A percentile compares a stretch with the other conserved stretches of the same genome.
Evolutionary conservation across 2,329 filamentous ascomycete species (phyloP).

Genomic region (Raffaelea deltoideospora): DNA sequence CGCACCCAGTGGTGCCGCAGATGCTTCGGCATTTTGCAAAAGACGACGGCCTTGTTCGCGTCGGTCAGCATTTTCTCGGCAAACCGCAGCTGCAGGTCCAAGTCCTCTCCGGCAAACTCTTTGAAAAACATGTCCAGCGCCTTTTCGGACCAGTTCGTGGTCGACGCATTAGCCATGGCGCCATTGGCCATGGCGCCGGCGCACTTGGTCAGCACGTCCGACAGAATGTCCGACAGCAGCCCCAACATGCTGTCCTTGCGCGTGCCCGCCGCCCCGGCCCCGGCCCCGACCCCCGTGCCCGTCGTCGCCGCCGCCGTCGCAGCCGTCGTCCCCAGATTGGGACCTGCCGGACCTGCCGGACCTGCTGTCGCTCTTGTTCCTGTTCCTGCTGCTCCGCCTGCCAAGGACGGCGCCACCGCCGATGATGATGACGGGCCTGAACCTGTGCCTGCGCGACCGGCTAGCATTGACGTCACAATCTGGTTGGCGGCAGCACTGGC

Average conservation of each 20-base stretch:
- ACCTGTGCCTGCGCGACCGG: too few relatives aligned
- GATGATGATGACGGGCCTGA: too few relatives aligned
- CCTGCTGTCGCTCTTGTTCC: not conserved
- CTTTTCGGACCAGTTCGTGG: constrained; percentile 38
- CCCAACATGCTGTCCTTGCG: constrained; percentile 12
- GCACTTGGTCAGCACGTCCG: constrained; percentile 23
- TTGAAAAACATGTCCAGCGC: constrained; percentile 44
- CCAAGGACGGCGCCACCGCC: too few relatives aligned
- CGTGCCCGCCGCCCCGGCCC: constrained; percentile 5
- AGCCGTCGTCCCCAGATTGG: not conserved
- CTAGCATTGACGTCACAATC: too few relatives aligned
- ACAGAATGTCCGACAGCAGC: constrained; percentile 25
- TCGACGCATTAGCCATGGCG: constrained; percentile 13
- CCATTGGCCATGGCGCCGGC: constrained; percentile 15
- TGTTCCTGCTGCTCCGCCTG: not conserved
- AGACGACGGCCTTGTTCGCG: constrained; percentile 45
- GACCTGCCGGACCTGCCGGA: not conserved
- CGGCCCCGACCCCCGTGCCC: not conserved
- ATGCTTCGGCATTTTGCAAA: constrained; percentile 41
- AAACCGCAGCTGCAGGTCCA: constrained; percentile 43
- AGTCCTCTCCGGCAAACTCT: constrained; percentile 40
- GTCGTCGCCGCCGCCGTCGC: not conserved
- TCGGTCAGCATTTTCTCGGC: constrained; percentile 43
- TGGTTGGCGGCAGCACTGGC: too few relatives aligned
- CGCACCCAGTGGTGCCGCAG: constrained; percentile 42